Evolutionary conservation across 768 basidiomycete species (phyloP).

Genomic region (Fibroporia radiculosa): DNA sequence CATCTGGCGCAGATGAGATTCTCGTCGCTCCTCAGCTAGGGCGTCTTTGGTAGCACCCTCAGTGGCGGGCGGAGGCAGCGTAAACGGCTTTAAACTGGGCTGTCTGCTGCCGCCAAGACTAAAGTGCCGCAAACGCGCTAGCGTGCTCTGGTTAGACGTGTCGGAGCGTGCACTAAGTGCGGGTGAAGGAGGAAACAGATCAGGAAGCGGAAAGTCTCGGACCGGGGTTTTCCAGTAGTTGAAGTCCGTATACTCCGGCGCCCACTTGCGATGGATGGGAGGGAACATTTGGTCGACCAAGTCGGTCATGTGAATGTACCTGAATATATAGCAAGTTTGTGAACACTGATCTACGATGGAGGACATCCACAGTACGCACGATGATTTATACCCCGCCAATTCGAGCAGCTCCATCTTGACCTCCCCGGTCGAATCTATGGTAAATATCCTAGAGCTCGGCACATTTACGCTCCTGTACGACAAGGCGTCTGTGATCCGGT

Average conservation of each 20-base stretch:
- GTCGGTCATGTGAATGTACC: constrained; percentile 98
- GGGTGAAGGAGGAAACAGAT: constrained; percentile 81
- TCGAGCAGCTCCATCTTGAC: constrained; percentile 98
- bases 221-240: constrained; percentile 90
- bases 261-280: constrained; percentile 83
- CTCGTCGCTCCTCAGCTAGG: constrained; percentile 5
- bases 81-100: constrained; percentile 20
- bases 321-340: constrained; percentile 20
- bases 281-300: constrained; percentile 99
- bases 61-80: constrained; percentile 26
- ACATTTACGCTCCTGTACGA: constrained; percentile 97
- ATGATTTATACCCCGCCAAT: constrained; percentile 93
- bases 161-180: constrained; percentile 93
- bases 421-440: constrained; percentile 90
- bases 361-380: constrained; percentile 39
- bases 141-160: constrained; percentile 61
- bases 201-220: constrained; percentile 71
- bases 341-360: neutral
- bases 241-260: constrained; percentile 91
- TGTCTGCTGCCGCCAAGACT: constrained; percentile 55
- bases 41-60: constrained; percentile 10
- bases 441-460: constrained; percentile 91
- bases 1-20: constrained; percentile 55
- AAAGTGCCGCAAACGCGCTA: constrained; percentile 71
- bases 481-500: constrained; percentile 95